Conservation (phyloP, 345 rosid genomes). For the Gossypium anomalum region DNA sequence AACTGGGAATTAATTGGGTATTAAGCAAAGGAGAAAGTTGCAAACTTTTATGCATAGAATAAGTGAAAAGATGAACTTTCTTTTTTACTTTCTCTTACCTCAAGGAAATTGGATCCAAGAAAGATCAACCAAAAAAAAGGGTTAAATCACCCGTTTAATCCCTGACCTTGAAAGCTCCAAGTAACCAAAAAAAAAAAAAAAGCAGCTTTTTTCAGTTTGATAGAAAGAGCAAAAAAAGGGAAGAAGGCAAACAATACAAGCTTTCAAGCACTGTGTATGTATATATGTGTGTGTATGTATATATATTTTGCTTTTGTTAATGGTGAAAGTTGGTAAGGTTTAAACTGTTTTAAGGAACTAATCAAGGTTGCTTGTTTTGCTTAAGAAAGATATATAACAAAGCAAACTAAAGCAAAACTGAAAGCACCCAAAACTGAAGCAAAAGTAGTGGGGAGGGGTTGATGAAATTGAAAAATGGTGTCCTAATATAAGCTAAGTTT, state of each 20-base stretch:
- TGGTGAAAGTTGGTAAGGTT: not conserved
- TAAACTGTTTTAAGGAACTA: conserved; percentile 3
- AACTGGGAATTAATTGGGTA: not conserved
- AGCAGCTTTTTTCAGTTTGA: conserved; percentile 8
- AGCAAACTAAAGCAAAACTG: not conserved
- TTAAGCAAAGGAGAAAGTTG: conserved; percentile 9
- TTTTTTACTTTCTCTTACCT: conserved; percentile 29
- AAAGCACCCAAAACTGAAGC: not conserved
- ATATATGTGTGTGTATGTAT: not conserved
- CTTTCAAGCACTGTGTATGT: not conserved
- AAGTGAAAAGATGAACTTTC: conserved; percentile 15
- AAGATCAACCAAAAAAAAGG: conserved; percentile 12
- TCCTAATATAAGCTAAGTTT: conserved; percentile 29
- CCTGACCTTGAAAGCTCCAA: not conserved
- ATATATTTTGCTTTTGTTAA: not conserved
- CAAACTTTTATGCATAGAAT: conserved; percentile 25
- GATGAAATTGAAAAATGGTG: conserved; percentile 11
- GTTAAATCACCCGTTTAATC: conserved; percentile 7
- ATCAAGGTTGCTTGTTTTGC: not conserved
- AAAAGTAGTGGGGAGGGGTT: conserved; percentile 16
- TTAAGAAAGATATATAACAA: not conserved
- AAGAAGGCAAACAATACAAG: not conserved
- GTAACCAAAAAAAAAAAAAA: not conserved
- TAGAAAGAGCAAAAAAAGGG: not conserved
- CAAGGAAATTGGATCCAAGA: conserved; percentile 29